These are phyloP conservation scores for Saturnispora halmiae DNA, from an alignment of 805 yeast species.

Conservation along the genomic window DNA sequence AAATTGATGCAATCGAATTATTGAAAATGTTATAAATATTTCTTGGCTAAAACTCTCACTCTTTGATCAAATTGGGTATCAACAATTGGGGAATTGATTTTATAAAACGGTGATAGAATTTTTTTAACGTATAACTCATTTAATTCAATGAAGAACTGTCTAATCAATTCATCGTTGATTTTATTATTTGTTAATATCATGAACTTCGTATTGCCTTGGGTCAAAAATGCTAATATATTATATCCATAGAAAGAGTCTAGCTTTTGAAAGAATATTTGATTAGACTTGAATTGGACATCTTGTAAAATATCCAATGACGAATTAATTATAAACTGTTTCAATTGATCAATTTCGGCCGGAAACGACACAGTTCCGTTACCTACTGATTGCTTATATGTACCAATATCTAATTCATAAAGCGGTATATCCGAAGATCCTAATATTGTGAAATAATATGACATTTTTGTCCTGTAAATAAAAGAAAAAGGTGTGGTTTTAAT, in stretches of 20 bases:
- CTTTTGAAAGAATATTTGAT: slow-evolving; percentile 57
- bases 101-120: slow-evolving; percentile 77
- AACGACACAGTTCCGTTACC: slow-evolving; percentile 53
- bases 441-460: slow-evolving; percentile 81
- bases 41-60: slow-evolving; percentile 63
- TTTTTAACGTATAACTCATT: slow-evolving; percentile 86
- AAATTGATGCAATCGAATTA: slow-evolving; percentile 25
- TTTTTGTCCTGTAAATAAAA: neutral
- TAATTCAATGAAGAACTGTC: slow-evolving; percentile 75
- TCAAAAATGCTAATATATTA: slow-evolving; percentile 72
- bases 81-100: slow-evolving; percentile 62
- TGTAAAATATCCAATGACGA: slow-evolving; percentile 88
- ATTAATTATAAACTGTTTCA: slow-evolving; percentile 82
- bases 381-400: slow-evolving; percentile 58
- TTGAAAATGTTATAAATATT: slow-evolving; percentile 46
- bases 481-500: too few species aligned
- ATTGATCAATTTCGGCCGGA: slow-evolving; percentile 60
- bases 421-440: slow-evolving; percentile 84
- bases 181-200: slow-evolving; percentile 56
- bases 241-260: slow-evolving; percentile 83
- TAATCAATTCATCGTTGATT: slow-evolving; percentile 59
- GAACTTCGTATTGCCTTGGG: slow-evolving; percentile 81
- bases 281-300: slow-evolving; percentile 74
- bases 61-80: slow-evolving; percentile 68
- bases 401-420: slow-evolving; percentile 78